phyloP scores from a whole-genome alignment of 768 basidiomycete species.

The Lyophyllum shimeji region DNA sequence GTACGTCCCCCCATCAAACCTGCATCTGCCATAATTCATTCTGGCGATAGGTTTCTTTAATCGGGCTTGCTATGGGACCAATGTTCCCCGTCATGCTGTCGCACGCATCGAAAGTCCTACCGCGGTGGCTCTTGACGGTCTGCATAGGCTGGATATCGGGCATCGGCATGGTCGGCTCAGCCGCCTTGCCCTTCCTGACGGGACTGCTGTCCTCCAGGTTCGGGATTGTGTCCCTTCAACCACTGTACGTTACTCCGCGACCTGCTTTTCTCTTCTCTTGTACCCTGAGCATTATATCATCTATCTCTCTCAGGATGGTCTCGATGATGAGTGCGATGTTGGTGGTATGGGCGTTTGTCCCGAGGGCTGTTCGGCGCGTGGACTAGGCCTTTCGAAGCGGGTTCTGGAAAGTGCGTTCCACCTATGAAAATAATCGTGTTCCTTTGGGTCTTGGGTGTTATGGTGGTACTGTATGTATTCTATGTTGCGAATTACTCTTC shows the following conservation, averaged over 20 bases:
- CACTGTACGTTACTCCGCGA: slow-evolving; percentile 13
- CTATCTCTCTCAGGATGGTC: slow-evolving; percentile 15
- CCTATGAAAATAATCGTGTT: no score
- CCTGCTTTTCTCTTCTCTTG: neutral
- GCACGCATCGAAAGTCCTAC: slow-evolving; percentile 33
- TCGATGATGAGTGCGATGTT: slow-evolving; percentile 25
- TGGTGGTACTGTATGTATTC: no score
- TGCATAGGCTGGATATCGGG: slow-evolving; percentile 45
- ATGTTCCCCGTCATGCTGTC: slow-evolving; percentile 48
- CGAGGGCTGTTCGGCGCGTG: slow-evolving; percentile 14
- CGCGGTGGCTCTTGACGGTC: slow-evolving; percentile 34
- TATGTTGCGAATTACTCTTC: no score
- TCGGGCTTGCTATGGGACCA: slow-evolving; percentile 54
- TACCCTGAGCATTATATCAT: neutral
- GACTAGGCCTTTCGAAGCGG: slow-evolving; percentile 5
- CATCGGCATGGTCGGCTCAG: slow-evolving; percentile 28
- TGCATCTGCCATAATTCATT: neutral
- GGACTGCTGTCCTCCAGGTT: slow-evolving; percentile 15
- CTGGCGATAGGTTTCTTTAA: slow-evolving; percentile 34
- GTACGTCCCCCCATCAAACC: slow-evolving; percentile 17
- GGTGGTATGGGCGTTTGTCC: slow-evolving; percentile 23
- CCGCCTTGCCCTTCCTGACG: slow-evolving; percentile 21
- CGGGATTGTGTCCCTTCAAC: slow-evolving; percentile 15
- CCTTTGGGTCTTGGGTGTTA: no score
- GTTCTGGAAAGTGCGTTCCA: no score